Conservation (phyloP, 106 monocot species). For the Acorus gramineus region DNA sequence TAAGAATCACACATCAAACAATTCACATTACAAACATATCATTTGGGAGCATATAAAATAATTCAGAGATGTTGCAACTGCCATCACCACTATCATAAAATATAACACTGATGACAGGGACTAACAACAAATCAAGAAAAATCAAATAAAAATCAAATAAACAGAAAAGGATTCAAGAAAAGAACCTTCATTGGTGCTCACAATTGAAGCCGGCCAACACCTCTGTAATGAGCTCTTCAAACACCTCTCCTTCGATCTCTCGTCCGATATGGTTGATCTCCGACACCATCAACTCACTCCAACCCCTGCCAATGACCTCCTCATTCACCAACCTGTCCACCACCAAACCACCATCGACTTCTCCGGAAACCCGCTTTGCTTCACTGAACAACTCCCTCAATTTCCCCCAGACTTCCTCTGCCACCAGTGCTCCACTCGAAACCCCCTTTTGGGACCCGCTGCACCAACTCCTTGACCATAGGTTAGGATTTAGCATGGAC, state of each 20-base stretch:
- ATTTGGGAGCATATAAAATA: too few relatives aligned
- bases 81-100: conserved; percentile 16
- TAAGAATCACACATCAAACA: too few relatives aligned
- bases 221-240: conserved; percentile 47
- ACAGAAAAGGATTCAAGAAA: not conserved
- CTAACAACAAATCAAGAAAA: not conserved
- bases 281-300: conserved; percentile 24
- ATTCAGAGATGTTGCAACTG: too few relatives aligned
- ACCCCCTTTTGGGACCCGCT: not conserved
- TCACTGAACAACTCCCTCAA: conserved; percentile 28
- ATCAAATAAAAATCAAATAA: not conserved
- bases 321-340: conserved; percentile 27
- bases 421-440: conserved; percentile 5
- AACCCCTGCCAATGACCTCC: conserved; percentile 27
- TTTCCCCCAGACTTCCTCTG: conserved; percentile 30
- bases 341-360: conserved; percentile 12
- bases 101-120: not conserved
- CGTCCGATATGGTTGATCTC: conserved; percentile 32
- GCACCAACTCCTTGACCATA: conserved; percentile 10
- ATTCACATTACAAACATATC: too few relatives aligned
- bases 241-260: conserved; percentile 31
- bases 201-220: conserved; percentile 17
- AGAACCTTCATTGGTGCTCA: not conserved
- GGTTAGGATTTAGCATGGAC: conserved; percentile 8
- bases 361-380: not conserved